Percentiles rank a stretch among this genome's conserved stretches.
phyloP scores from a whole-genome alignment of 2,329 filamentous ascomycete genomes.

The Berkeleyomyces basicola region DNA sequence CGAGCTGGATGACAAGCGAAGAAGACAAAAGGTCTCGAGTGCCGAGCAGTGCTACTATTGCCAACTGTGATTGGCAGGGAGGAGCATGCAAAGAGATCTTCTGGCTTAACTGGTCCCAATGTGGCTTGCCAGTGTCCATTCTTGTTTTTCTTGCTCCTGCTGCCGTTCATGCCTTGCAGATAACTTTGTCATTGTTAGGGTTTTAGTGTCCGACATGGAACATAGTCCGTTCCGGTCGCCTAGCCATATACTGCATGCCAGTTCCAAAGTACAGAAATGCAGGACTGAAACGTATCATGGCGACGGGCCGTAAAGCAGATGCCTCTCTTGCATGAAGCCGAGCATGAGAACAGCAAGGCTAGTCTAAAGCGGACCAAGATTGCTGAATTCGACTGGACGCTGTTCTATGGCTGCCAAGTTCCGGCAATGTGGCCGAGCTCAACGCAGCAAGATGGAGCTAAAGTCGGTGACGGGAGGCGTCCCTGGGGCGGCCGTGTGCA shows the following conservation, averaged over 20 bases:
- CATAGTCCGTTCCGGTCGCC: too few species aligned
- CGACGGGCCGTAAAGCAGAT: too few species aligned
- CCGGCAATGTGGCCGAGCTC: neutral
- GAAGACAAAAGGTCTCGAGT: too few species aligned
- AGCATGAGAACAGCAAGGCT: neutral
- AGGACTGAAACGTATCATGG: neutral
- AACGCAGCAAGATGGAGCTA: neutral
- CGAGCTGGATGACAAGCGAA: too few species aligned
- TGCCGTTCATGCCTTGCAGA: too few species aligned
- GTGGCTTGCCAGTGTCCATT: too few species aligned
- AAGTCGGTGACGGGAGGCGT: neutral
- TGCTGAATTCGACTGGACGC: neutral
- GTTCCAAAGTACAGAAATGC: neutral
- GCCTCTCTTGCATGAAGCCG: neutral
- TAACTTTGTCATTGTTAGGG: neutral
- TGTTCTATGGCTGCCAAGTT: neutral
- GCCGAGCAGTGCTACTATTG: too few species aligned
- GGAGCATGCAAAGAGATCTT: too few species aligned
- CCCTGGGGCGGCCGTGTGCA: neutral
- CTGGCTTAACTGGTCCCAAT: too few species aligned
- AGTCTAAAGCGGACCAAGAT: too few species aligned
- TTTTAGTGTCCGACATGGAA: neutral
- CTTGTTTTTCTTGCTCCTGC: too few species aligned
- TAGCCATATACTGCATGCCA: neutral
- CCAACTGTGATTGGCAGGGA: too few species aligned